A percentile compares a stretch with the other conserved stretches of the same genome.
These are phyloP conservation scores for Trypanosoma caninum DNA, from an alignment of 208 protist genomes.

Conservation along the genomic window DNA sequence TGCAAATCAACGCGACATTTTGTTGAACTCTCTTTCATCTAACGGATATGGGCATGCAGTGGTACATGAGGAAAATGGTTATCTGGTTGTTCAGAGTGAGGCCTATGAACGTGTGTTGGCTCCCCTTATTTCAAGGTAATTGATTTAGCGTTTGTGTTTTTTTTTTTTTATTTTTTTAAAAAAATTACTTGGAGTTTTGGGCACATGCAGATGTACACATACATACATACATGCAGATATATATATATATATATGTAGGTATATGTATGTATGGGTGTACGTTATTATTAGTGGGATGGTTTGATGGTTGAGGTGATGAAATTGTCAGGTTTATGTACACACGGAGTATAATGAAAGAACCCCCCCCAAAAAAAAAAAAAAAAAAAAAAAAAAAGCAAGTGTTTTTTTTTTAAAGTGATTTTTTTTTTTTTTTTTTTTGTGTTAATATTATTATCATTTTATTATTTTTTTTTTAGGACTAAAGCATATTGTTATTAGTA, in stretches of 20 bases:
- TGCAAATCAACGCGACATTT: constrained; percentile 39
- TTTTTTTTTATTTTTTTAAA: too few species aligned
- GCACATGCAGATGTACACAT: too few species aligned
- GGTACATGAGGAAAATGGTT: constrained; percentile 56
- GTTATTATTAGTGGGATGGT: background rate
- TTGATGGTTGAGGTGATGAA: too few species aligned
- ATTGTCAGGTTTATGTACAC: too few species aligned
- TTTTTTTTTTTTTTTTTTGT: too few species aligned
- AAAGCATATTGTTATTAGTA: background rate
- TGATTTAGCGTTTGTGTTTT: too few species aligned
- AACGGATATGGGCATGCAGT: constrained; percentile 59
- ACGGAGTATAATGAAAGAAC: background rate
- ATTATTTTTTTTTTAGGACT: constrained; percentile 16
- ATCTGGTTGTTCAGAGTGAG: constrained; percentile 61
- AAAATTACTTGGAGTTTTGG: too few species aligned
- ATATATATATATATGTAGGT: background rate
- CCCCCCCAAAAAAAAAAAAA: too few species aligned
- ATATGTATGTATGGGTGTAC: constrained; percentile 13
- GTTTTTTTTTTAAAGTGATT: too few species aligned
- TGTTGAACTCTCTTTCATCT: constrained; percentile 41
- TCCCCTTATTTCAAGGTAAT: constrained; percentile 24
- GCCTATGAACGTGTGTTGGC: constrained; percentile 64
- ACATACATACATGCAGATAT: background rate
- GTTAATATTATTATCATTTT: constrained; percentile 7
- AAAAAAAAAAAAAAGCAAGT: too few species aligned